Evolutionary conservation across 345 rosid species (phyloP).

Genomic region (Aethionema arabicum): DNA sequence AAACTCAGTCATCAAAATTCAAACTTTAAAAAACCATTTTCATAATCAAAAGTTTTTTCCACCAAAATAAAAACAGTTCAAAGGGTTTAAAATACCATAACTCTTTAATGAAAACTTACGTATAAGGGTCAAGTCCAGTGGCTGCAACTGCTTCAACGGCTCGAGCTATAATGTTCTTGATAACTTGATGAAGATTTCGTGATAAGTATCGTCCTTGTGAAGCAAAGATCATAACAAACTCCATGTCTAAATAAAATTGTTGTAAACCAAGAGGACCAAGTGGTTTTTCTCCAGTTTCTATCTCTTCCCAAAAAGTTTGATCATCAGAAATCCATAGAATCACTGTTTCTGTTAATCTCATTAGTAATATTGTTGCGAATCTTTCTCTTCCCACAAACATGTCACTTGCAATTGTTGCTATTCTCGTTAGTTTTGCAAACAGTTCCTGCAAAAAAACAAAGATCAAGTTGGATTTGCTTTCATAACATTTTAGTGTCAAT

Average conservation of each 20-base stretch:
- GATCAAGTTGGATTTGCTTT: too few species aligned
- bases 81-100: too few species aligned
- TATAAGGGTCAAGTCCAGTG: constrained; percentile 69
- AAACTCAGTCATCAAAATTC: too few species aligned
- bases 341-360: constrained; percentile 88
- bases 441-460: constrained; percentile 64
- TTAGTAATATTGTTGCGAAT: constrained; percentile 74
- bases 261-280: constrained; percentile 82
- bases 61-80: too few species aligned
- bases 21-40: too few species aligned
- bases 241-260: constrained; percentile 95
- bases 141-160: constrained; percentile 80
- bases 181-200: constrained; percentile 77
- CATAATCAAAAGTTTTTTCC: too few species aligned
- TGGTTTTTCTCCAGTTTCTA: constrained; percentile 65
- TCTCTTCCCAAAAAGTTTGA: constrained; percentile 83
- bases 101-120: constrained; percentile 36
- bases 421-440: constrained; percentile 56
- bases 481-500: neutral
- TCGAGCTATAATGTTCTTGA: constrained; percentile 75
- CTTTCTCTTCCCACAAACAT: constrained; percentile 89
- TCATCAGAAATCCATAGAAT: constrained; percentile 94
- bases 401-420: constrained; percentile 63
- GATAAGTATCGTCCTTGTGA: constrained; percentile 92
- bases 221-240: constrained; percentile 80